Evolutionary conservation across 139 green algal genomes (phyloP).

Genomic region (Ettlia oleoabundans): DNA sequence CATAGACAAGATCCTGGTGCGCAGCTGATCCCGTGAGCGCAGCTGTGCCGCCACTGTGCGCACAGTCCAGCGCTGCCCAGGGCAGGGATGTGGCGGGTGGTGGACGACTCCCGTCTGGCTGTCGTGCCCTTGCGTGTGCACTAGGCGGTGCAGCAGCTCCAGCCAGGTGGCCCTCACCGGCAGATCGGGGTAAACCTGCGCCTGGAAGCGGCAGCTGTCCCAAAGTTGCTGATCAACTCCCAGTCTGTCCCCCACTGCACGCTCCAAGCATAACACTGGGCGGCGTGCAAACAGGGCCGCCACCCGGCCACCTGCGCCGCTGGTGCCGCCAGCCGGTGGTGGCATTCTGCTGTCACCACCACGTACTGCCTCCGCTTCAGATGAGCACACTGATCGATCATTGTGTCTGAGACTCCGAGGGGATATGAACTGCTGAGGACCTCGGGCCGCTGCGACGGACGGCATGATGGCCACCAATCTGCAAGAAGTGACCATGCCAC

Average conservation of each 20-base stretch:
- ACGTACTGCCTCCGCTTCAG: not conserved
- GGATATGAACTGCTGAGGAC: too few relatives aligned
- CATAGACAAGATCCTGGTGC: slow-evolving; percentile 34
- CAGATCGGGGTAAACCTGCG: slow-evolving; percentile 74
- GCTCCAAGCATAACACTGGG: slow-evolving; percentile 34
- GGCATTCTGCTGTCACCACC: not conserved
- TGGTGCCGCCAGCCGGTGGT: not conserved
- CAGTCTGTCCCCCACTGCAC: slow-evolving; percentile 30
- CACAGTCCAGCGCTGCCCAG: slow-evolving; percentile 28
- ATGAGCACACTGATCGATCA: too few relatives aligned
- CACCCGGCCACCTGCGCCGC: not conserved
- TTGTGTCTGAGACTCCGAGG: too few relatives aligned
- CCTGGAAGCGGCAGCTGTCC: slow-evolving; percentile 60
- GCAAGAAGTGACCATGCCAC: too few relatives aligned
- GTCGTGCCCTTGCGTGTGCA: not conserved
- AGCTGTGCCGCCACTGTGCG: slow-evolving; percentile 56
- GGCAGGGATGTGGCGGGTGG: not conserved
- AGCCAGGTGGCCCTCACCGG: slow-evolving; percentile 67
- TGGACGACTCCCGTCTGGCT: not conserved
- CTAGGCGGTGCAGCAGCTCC: slow-evolving; percentile 40
- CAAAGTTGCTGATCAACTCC: slow-evolving; percentile 61
- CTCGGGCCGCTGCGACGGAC: too few relatives aligned
- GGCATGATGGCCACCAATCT: too few relatives aligned
- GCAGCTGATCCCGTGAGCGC: slow-evolving; percentile 37
- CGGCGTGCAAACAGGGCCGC: not conserved